Base-by-base conservation (phyloP, 1,284 basidiomycete species). In the Naganishia cerealis region DNA sequence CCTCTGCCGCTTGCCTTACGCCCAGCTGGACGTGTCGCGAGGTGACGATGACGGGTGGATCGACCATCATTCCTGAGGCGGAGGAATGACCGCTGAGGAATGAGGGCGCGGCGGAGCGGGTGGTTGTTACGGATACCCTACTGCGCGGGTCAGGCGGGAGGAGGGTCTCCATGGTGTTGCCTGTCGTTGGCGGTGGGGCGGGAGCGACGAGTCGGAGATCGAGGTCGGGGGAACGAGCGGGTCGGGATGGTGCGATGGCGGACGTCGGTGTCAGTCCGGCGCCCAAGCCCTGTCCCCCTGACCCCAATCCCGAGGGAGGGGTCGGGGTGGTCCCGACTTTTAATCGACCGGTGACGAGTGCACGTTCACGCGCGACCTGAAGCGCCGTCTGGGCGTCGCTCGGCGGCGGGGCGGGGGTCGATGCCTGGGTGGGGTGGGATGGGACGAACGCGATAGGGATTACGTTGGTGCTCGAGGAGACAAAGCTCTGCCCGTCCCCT, bases 361-460 rank as follows among this genome's bases (percentile, higher is more conserved):
- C 72, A 57, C 79, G 78, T 54, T 79, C 75, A 58, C 79, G 69
- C 8, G 79, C 79, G 46, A 42, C 63, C 15, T 66, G 40, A 1
- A 66, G 63, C 24, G 61, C 61, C 4, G 63, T 66, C 36, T 66
- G 53, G 15, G 63, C 54, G 16, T n/a, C 63, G 16, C 21, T 26
- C 50, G 18, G 38, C 68, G 36, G 39, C 40, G 6, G 26, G 26
- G 38, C 36, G 63, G 52, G 26, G 54, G n/a, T 39, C 55, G 26
- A 7, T 53, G 3, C 42, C 33, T 8, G 65, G 40, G 57, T 54
- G 13, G 63, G 63, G 56, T 58, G 54, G n/a, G 74, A 73, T 13
- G 79, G 78, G n/a, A 80, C 77, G 57, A 73, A 82, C 53, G 80
- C 79, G 55, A 81, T 82, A 1, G 80, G 81, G 29, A 81, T 79